A percentile compares a stretch with the other conserved stretches of the same genome.
Evolutionary conservation across 2,329 filamentous ascomycete genomes (phyloP).

Genomic region (Didymella pomorum): DNA sequence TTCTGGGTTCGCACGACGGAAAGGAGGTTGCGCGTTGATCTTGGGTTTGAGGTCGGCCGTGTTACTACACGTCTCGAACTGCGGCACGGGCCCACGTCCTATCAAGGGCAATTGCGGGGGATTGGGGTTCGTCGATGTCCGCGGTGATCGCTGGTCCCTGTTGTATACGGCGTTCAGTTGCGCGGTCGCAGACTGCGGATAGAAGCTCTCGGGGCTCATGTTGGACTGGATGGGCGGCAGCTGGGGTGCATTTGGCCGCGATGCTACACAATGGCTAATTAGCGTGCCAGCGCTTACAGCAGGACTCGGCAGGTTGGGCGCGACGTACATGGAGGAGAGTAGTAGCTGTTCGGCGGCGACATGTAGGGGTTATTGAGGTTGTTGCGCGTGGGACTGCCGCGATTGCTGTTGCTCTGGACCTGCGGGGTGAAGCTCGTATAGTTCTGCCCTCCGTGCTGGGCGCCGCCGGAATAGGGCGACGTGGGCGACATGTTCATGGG

Average conservation of each 20-base stretch:
- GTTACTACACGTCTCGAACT: constrained; percentile 81
- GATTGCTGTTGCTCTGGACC: constrained; percentile 57
- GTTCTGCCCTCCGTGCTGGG: constrained; percentile 57
- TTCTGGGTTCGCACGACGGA: constrained; percentile 92
- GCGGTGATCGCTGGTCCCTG: constrained; percentile 60
- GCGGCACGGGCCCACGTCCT: constrained; percentile 76
- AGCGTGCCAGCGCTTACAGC: constrained; percentile 31
- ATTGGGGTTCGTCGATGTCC: constrained; percentile 53
- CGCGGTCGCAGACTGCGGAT: constrained; percentile 73
- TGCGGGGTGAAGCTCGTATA: constrained; percentile 56
- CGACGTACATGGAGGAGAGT: constrained; percentile 64
- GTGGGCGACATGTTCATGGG: constrained; percentile 93
- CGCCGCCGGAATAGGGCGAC: constrained; percentile 75
- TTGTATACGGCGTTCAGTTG: constrained; percentile 74
- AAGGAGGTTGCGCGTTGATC: constrained; percentile 86
- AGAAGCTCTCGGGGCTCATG: constrained; percentile 72
- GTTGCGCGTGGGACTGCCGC: constrained; percentile 81
- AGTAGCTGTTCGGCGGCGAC: constrained; percentile 65
- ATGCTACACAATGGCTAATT: constrained; percentile 44
- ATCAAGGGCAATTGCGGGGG: constrained; percentile 56
- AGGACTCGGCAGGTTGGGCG: constrained; percentile 14
- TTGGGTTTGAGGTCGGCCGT: constrained; percentile 79
- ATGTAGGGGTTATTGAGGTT: constrained; percentile 66
- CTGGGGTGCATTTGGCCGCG: constrained; percentile 67
- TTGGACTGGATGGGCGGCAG: constrained; percentile 79